Conservation (phyloP, 2,329 filamentous ascomycete genomes). For the Nothophaeocryptopus gaeumannii region DNA sequence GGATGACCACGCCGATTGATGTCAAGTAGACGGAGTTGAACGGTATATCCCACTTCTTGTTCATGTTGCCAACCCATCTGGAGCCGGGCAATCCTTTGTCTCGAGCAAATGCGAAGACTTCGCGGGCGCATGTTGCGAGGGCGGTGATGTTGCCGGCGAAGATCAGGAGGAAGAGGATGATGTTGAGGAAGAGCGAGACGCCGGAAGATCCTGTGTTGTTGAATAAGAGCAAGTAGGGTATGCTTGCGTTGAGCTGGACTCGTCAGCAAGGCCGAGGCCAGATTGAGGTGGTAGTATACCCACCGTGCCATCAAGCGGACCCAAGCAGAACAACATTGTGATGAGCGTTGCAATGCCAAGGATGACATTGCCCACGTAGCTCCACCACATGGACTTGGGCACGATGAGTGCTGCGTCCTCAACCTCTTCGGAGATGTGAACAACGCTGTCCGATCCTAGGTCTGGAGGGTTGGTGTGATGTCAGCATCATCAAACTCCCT, state of each 20-base stretch:
- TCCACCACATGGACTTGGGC: constrained; percentile 32
- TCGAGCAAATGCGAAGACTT: constrained; percentile 44
- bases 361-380: constrained; percentile 24
- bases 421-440: constrained; percentile 37
- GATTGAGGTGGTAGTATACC: background rate
- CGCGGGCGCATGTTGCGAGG: constrained; percentile 45
- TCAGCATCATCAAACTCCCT: too few species aligned
- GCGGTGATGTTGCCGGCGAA: constrained; percentile 28
- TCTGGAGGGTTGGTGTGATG: background rate
- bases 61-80: constrained; percentile 29
- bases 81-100: constrained; percentile 39
- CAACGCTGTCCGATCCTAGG: constrained; percentile 30
- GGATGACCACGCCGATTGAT: constrained; percentile 30
- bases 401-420: constrained; percentile 31
- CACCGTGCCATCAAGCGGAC: constrained; percentile 28
- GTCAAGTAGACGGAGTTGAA: constrained; percentile 37
- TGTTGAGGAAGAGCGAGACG: constrained; percentile 26
- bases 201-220: constrained; percentile 25
- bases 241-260: constrained; percentile 17
- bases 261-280: background rate
- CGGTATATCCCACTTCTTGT: constrained; percentile 33
- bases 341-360: constrained; percentile 26
- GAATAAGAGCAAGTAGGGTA: constrained; percentile 30
- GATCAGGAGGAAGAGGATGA: constrained; percentile 28
- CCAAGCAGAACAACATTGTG: constrained; percentile 33